Base-by-base conservation (phyloP, 306 rosid species). In the Sesbania bispinosa region DNA sequence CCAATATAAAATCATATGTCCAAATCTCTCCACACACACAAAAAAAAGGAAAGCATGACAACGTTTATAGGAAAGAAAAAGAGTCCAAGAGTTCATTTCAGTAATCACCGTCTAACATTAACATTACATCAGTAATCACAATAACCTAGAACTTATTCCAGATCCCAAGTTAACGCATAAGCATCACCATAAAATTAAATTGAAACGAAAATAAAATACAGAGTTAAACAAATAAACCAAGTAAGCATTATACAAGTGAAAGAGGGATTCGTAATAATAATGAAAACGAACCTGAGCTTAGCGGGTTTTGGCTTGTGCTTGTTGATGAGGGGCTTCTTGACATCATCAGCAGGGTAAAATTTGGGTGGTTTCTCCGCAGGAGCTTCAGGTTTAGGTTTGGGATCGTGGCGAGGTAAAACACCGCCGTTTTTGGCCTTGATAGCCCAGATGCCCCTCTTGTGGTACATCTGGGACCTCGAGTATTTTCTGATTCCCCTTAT, bases 381-480 rank as follows among this genome's bases (percentile, higher is more conserved):
- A 16, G 51, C 61, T 0, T 74, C 66, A 4, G 83, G 75, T 69
- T 76, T 79, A 2, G 86, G 84, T 72, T 81, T 38, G 38, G 82
- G 66, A 7, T 83, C 88, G 46, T 86, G 88, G 43, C 77, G 83
- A 8, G 90, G 90, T 10, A 86, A 86, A 11, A 13, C 69, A 29
- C 88, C 90, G 10, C 90, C 90, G 19, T 86, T 83, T 61, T 86
- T 86, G 11, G 90, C 90, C 77, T 86, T 86, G 73, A 86, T 86
- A 2, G 90, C 90, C 90, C 88, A 86, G 10, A 86, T 80, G 0
- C 90, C 90, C 14, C 88, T 76, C 62, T 86, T 86, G 76, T 86
- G 90, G 59, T 86, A 86, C 90, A 83, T 86, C 76, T 81, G 23
- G 0, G 88, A 86, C 62, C 88, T 81, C 0, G 90, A 78, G 62